phyloP scores from a whole-genome alignment of 192 early-diverging fungal species.

The Chytriomyces sp. region DNA sequence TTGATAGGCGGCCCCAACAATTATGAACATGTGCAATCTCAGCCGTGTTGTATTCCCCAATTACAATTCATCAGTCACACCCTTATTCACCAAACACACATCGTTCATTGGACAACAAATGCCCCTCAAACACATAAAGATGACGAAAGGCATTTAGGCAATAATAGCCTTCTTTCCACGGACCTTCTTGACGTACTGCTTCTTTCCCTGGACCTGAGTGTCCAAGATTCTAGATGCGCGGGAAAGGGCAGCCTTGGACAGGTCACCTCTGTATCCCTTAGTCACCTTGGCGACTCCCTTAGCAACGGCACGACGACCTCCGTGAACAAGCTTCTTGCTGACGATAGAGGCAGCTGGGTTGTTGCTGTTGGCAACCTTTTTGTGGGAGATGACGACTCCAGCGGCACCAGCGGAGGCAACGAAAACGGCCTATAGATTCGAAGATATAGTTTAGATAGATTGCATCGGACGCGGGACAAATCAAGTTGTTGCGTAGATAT shows the following conservation, averaged over 20 bases:
- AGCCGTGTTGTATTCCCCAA: too few species aligned
- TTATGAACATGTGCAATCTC: too few species aligned
- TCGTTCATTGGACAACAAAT: background rate
- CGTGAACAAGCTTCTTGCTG: conserved; percentile 56
- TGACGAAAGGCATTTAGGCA: conserved; percentile 38
- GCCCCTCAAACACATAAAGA: background rate
- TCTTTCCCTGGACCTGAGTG: conserved; percentile 65
- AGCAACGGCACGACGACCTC: conserved; percentile 66
- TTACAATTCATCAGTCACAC: background rate
- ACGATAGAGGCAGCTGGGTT: conserved; percentile 59
- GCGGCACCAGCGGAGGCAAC: conserved; percentile 59
- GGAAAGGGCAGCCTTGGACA: conserved; percentile 69
- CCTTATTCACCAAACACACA: background rate
- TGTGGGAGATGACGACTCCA: conserved; percentile 69
- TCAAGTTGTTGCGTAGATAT: background rate
- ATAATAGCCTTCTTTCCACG: conserved; percentile 64
- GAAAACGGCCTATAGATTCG: conserved; percentile 59
- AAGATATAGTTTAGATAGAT: background rate
- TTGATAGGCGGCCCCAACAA: too few species aligned
- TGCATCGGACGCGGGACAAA: background rate
- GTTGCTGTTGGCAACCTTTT: conserved; percentile 57
- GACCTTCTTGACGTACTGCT: conserved; percentile 52
- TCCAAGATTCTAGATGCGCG: conserved; percentile 71
- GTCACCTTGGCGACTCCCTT: conserved; percentile 69
- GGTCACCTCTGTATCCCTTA: conserved; percentile 73